Base-by-base conservation (phyloP, 495 filamentous ascomycete genomes). In the Bombardia bombarda region DNA sequence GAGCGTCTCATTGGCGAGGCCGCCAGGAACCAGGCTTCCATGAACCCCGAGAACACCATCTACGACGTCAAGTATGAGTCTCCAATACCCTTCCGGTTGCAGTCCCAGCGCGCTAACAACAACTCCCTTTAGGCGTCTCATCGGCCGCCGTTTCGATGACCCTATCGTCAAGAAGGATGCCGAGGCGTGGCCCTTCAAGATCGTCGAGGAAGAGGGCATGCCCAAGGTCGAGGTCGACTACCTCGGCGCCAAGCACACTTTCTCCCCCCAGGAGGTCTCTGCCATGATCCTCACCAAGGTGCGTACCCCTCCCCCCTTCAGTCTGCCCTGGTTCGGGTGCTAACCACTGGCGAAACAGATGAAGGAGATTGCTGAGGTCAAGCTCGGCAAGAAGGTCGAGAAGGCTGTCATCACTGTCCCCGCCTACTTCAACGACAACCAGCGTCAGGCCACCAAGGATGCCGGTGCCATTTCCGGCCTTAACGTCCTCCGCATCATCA, bases 391-490 rank as follows among this genome's bases (percentile, higher is more conserved):
- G 68, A 93, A 87, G 58, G 86, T 98, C 67, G 88, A 94, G 77
- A 95, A 96, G 73, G 92, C 90, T 40, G 90, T 98, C 61, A 84
- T 98, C 65, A 98, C 90, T 51, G 90, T 98, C 47, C 90, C 92
- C 18, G 92, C 90, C 61, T 98, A 98, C 78, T 98, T 98, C 86
- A 98, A 96, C 76, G 92, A 96, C 79, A 93, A 90, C 57, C 92
- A 98, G 74, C 87, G 90, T 69, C 90, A 96, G 72, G 90, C 92
- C 45, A 98, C 92, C 69, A 98, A 98, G 78, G 92, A 98, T 64
- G 86, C 92, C 55, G 92, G 92, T 78, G 83, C 90, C 63, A 98
- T 98, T 65, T 80, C 90, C 53, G 92, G 90, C 62, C 78, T 98
- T 42, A 96, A 98, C 73, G 86, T 96, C 45, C 89, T 96, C 69